Evolutionary conservation across 352 stramenopile species (phyloP), one percentile per base, ranked within the genome.

Genomic region (Globisporangium spinosum): DNA sequence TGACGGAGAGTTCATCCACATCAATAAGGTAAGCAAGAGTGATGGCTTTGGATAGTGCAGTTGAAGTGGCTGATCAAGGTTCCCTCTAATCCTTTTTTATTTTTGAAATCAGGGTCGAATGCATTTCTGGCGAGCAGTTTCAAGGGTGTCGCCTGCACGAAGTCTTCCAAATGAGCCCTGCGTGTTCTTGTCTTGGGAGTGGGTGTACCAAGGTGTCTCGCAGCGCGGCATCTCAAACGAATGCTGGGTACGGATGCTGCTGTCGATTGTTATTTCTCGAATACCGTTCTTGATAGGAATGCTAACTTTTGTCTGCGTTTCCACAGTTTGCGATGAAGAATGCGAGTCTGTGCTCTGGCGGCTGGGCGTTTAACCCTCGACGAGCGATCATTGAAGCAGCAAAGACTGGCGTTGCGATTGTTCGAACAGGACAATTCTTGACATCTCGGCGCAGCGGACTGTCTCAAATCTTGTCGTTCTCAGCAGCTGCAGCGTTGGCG

Each of bases 171-270:
- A 64, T 32, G 73, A 82, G 15, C 83, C 83, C 12, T 91, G 85
- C 54, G 83, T 93, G 38, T 93, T 93, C 58, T 71, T 95, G 32
- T 90, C 82, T 0, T 95, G 87, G 87, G 85, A 95, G 49, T 95
- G 87, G 87, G 80, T 93, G 6, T 95, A 91, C 65, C 87, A 95
- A 57, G 87, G 87, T 58, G 87, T 93, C 49, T 91, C 87, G 0
- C 83, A 91, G 57, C 82, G 77, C 17, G 85, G 87, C 7, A 93
- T 95, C 60, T 91, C 83, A 3, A 89, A 82, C 10, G 85, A 93
- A 68, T 93, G 85, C 73, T 93, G 85, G 85, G 85, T 91, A 77
- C 34, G 75, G 34, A 15, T 9, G 25, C 1, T 15, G 2, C 22
- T 10, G 8, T 27, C 20, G 25, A 25, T 1, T 45, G 1, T 60